phyloP scores from a whole-genome alignment of 2,329 filamentous ascomycete species.

The Aspergillus jensenii region DNA sequence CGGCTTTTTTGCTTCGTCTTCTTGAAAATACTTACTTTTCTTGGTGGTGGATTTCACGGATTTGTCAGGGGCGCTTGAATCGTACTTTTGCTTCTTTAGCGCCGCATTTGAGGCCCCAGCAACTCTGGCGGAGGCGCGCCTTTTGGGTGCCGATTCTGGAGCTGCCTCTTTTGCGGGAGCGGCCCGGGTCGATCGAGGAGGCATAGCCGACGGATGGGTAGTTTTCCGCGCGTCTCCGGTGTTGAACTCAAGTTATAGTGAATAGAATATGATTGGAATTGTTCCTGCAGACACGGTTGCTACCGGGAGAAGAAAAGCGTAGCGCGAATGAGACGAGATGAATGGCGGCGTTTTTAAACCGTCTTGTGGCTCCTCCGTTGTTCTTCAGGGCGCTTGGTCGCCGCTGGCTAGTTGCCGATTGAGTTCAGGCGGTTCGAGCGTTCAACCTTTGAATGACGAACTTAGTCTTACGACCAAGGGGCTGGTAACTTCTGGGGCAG shows the following conservation, averaged over 20 bases:
- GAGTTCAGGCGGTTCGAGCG: constrained; percentile 17
- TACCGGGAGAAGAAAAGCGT: constrained; percentile 1
- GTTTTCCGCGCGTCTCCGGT: neutral
- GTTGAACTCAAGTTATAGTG: neutral
- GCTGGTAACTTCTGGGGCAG: constrained; percentile 26
- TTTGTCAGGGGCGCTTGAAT: constrained; percentile 17
- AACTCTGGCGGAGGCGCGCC: constrained; percentile 34
- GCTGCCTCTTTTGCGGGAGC: constrained; percentile 30
- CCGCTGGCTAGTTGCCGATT: constrained; percentile 18
- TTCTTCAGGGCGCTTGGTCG: constrained; percentile 5
- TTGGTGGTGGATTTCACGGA: constrained; percentile 41
- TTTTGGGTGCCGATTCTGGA: constrained; percentile 31
- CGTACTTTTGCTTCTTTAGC: constrained; percentile 35
- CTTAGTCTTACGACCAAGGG: constrained; percentile 18
- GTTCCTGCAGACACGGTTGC: constrained; percentile 8
- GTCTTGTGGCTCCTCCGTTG: constrained; percentile 5
- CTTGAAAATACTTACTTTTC: constrained; percentile 54
- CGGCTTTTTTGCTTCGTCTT: constrained; percentile 35
- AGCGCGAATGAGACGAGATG: neutral
- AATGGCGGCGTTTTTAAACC: constrained; percentile 8
- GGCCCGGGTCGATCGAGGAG: constrained; percentile 40
- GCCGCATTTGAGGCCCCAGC: constrained; percentile 26
- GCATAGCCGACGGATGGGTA: constrained; percentile 24
- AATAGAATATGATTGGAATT: neutral
- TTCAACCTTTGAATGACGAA: neutral